Evolutionary conservation across 2,329 filamentous ascomycete genomes (phyloP).

Genomic region (Aspergillus sp.): DNA sequence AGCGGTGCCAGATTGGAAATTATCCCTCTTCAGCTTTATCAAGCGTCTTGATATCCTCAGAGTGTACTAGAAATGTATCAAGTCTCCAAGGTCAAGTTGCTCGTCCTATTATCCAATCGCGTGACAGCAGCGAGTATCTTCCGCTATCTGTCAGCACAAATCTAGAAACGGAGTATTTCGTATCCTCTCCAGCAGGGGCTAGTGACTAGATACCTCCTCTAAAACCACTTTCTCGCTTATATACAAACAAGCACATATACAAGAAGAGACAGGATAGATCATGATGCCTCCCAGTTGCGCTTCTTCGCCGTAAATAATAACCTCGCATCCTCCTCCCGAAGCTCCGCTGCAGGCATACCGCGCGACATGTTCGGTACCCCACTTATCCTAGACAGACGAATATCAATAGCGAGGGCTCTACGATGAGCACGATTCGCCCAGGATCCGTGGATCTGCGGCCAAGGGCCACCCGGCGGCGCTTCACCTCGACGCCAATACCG

Average conservation of each 20-base stretch:
- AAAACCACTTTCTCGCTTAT: neutral
- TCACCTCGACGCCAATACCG: constrained; percentile 16
- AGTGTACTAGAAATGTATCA: too few relatives aligned
- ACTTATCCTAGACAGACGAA: constrained; percentile 32
- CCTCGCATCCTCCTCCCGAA: constrained; percentile 37
- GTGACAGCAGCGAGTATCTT: neutral
- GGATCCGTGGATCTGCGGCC: constrained; percentile 20
- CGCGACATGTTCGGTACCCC: constrained; percentile 25
- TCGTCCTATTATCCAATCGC: too few relatives aligned
- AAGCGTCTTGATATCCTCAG: too few relatives aligned
- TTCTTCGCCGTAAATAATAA: constrained; percentile 42
- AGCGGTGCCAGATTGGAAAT: too few relatives aligned
- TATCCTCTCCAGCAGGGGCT: neutral
- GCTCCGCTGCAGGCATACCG: constrained; percentile 13
- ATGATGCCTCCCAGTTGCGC: constrained; percentile 40
- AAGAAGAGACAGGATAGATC: neutral
- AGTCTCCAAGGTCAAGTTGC: too few relatives aligned
- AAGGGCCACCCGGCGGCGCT: neutral
- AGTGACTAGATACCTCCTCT: neutral
- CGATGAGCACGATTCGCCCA: constrained; percentile 29
- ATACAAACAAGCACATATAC: neutral
- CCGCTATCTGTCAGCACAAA: neutral
- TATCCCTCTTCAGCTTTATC: too few relatives aligned
- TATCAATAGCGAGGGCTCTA: constrained; percentile 29
- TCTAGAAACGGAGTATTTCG: neutral